phyloP scores from a whole-genome alignment of 106 monocot genomes.

The Dendrobium catenatum region DNA sequence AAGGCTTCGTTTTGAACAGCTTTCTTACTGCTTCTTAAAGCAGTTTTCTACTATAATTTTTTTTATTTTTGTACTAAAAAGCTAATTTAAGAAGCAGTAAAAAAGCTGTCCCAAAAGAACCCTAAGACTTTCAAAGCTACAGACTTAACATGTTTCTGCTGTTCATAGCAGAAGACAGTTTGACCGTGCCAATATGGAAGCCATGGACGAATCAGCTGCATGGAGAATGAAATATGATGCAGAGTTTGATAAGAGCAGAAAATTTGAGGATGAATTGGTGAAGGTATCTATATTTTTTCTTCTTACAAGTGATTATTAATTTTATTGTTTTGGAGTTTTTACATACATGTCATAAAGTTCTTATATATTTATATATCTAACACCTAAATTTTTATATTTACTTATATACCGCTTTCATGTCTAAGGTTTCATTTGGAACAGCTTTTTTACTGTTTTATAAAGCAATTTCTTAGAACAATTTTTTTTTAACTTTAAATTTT shows the following conservation, averaged over 20 bases:
- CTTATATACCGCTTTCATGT: no score
- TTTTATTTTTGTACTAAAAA: no score
- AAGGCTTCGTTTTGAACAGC: not conserved
- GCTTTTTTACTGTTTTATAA: no score
- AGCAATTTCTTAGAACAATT: no score
- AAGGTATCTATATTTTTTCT: constrained; percentile 25
- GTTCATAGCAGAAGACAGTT: constrained; percentile 61
- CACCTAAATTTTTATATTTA: not conserved
- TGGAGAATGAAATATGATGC: constrained; percentile 89
- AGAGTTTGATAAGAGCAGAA: constrained; percentile 37
- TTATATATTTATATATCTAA: no score
- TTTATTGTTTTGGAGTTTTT: no score
- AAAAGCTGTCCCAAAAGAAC: not conserved
- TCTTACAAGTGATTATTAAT: not conserved
- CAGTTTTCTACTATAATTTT: no score
- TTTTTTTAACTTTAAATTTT: no score
- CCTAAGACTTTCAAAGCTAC: not conserved
- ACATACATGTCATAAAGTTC: no score
- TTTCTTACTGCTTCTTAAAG: no score
- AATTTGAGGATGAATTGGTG: constrained; percentile 31
- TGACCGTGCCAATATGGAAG: constrained; percentile 85
- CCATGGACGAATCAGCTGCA: constrained; percentile 96
- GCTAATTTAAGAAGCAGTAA: no score
- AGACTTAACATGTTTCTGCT: not conserved
- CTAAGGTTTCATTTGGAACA: no score